Base-by-base conservation (phyloP, 306 rosid species). In the Vicia villosa region DNA sequence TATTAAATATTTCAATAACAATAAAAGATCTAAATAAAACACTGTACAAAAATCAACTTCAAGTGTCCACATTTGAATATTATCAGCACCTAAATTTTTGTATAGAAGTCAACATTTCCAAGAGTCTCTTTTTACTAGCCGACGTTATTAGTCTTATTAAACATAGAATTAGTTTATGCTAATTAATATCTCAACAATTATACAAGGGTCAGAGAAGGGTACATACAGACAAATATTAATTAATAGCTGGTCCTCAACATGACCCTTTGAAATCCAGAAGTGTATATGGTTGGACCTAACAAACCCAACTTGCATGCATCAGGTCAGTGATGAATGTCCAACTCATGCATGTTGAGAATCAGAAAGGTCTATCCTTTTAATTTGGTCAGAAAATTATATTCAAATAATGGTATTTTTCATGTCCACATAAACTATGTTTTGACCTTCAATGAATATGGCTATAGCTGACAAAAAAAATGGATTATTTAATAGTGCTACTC, bases 321-420 rank as follows among this genome's bases (percentile, higher is more conserved):
- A 16, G 54, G 61, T 43, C 28, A 42, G 32, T 12, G 26, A 64
- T 49, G 15, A 77, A 63, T 26, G 79, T 64, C 72, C 76, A 42
- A 54, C 63, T 17, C 57, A 59, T 63, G 10, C 16, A 32, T 46
- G 38, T 7, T 34, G 38, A 34, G 38, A 34, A 34, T 71, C 15
- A 28, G 6, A 46, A 21, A 42, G 49, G 21, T 71, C 77, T 43
- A 13, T 34, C 32, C 17, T 49, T 9, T 13, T 55, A 55, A 37
- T 24, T 60, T 1, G 72, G 81, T 80, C 81, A 80, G 72, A 80
- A 54, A 71, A 75, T 54, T 30, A 51, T 34, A 76, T 74, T 81
- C 73, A 77, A 81, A 74, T 26, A 15, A 3, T 15, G 8, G 9
- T 34, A 34, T 30, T 15, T 59, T 56, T 50, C 63, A 42, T 47